phyloP scores from a whole-genome alignment of 768 basidiomycete genomes.

The Suillus weaverae region DNA sequence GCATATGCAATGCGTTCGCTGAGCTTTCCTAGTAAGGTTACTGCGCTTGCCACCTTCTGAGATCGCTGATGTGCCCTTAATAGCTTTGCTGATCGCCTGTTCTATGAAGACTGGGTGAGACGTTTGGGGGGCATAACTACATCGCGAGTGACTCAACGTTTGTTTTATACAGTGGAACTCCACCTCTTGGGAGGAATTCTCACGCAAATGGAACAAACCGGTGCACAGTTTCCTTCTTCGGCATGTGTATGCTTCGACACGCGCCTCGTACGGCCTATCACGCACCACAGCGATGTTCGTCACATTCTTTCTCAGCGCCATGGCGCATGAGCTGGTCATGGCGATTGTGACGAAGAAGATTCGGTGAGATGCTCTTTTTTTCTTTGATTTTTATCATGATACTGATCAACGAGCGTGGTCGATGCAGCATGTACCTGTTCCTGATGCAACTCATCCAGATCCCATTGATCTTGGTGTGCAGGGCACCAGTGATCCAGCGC shows the following conservation, averaged over 20 bases:
- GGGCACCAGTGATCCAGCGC: constrained; percentile 71
- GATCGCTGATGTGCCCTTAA: not conserved
- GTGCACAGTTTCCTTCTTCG: constrained; percentile 91
- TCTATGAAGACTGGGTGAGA: constrained; percentile 93
- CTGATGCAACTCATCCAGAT: constrained; percentile 84
- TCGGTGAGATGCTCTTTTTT: constrained; percentile 45
- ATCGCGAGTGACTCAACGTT: not conserved
- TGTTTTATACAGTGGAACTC: constrained; percentile 81
- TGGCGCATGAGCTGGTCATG: constrained; percentile 95
- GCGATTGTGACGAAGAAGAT: constrained; percentile 92
- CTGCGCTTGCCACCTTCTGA: not conserved
- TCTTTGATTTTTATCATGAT: not conserved
- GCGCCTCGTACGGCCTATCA: constrained; percentile 73
- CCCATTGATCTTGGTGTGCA: constrained; percentile 82
- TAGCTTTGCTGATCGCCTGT: constrained; percentile 95
- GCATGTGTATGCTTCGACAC: constrained; percentile 92
- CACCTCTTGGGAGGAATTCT: constrained; percentile 95
- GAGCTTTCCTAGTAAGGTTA: constrained; percentile 78
- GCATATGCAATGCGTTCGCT: constrained; percentile 95
- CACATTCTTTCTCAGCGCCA: constrained; percentile 90
- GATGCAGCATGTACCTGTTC: constrained; percentile 79
- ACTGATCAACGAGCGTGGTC: not conserved
- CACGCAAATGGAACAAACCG: constrained; percentile 98
- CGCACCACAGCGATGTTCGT: constrained; percentile 82
- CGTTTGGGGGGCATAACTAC: not conserved